A percentile compares a stretch with the other conserved stretches of the same genome.
These are phyloP conservation scores for Boechera stricta DNA, from an alignment of 345 rosid species.

Conservation along the genomic window DNA sequence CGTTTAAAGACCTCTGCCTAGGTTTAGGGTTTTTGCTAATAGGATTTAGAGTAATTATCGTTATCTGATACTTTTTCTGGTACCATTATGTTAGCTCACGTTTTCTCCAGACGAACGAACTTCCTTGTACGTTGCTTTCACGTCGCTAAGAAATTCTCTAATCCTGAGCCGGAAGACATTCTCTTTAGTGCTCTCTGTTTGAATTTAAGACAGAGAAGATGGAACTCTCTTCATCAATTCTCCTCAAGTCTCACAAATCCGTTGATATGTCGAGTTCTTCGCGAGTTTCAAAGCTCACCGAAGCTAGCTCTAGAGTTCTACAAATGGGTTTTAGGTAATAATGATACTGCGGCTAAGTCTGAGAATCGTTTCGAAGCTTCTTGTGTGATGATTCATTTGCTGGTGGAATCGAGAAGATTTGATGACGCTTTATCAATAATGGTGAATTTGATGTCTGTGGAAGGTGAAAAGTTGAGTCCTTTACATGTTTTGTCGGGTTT, in stretches of 20 bases:
- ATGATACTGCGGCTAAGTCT: conserved; percentile 25
- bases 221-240: conserved; percentile 59
- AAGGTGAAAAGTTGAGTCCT: conserved; percentile 49
- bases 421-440: conserved; percentile 57
- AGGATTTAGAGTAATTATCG: conserved; percentile 9
- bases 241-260: conserved; percentile 53
- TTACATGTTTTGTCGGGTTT: conserved; percentile 58
- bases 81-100: conserved; percentile 40
- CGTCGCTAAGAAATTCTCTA: conserved; percentile 49
- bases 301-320: conserved; percentile 64
- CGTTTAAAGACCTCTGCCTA: conserved; percentile 5
- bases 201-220: conserved; percentile 65
- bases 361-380: conserved; percentile 50
- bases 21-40: neutral
- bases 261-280: conserved; percentile 53
- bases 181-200: conserved; percentile 60
- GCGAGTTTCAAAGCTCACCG: conserved; percentile 61
- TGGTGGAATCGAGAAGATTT: conserved; percentile 55
- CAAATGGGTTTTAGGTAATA: conserved; percentile 49
- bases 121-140: conserved; percentile 52
- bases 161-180: conserved; percentile 55
- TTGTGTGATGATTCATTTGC: conserved; percentile 58
- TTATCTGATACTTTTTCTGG: neutral
- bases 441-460: conserved; percentile 49
- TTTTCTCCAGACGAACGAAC: conserved; percentile 43